Evolutionary conservation across 176 grass and related monocot species (phyloP), one percentile per base, ranked within the genome.

Genomic region (Oryza australiensis): DNA sequence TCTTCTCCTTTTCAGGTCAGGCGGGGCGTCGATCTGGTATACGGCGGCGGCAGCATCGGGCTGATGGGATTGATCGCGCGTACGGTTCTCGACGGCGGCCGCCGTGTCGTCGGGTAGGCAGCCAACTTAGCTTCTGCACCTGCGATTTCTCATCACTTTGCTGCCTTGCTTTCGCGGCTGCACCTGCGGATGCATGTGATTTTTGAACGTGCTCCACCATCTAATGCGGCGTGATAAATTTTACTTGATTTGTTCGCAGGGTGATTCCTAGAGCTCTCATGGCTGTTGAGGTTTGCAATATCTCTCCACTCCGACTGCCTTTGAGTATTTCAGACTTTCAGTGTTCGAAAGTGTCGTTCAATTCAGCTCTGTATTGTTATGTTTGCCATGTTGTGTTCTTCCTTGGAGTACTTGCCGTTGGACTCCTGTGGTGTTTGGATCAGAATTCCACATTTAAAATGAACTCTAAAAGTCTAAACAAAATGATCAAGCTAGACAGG

Each of bases 201-300:
- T 7, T 20, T 20, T 20, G 48, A 20, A 53, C 7, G 51, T 55
- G 18, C 20, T 20, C 6, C 51, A 8, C 5, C 49, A 9, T 71
- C 83, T 85, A 45, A 85, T 27, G 74, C 37, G 11, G 55, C 7
- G 32, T 51, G 34, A 26, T 8, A 22, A 8, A 11, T 9, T 34
- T 67, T 24, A 9, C 51, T 68, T 41, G 34, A 26, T 81, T 66
- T 67, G 12, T 68, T 38, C 23, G 55, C 81, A 97, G 94, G 78
- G 86, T 94, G 22, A 97, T 97, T 83, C 91, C 94, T n/a, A 88
- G 87, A 91, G 91, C 91, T 81, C 94, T 97, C 48, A 87, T 94
- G 89, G 70, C 91, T 41, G 65, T 94, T 24, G 91, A 97, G 94
- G 94, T 97, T 5, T 57, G 72, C 0, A 30, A 5, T 70, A 43